Conservation (phyloP, 2,329 filamentous ascomycete species). For the Tolypocladium amazonense region DNA sequence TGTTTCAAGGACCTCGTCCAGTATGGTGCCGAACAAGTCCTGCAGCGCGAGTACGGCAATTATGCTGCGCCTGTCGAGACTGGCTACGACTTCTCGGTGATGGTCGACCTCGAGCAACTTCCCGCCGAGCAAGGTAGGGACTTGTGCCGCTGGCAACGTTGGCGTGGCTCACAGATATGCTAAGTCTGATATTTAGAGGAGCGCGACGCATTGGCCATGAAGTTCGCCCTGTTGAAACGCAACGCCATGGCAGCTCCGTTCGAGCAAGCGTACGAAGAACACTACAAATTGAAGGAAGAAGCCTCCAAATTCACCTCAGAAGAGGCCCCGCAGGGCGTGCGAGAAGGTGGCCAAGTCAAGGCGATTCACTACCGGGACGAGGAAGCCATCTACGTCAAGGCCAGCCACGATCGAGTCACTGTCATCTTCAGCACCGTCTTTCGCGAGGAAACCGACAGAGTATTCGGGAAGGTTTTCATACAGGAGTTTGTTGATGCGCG, state of each 20-base stretch:
- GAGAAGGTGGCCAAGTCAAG: slow-evolving; percentile 86
- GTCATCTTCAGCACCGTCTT: slow-evolving; percentile 99
- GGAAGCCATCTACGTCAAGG: slow-evolving; percentile 98
- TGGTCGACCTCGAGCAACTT: slow-evolving; percentile 79
- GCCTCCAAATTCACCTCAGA: slow-evolving; percentile 89
- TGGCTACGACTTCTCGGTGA: slow-evolving; percentile 92
- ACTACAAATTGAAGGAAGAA: slow-evolving; percentile 75
- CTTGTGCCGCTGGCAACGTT: background rate
- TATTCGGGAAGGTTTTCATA: slow-evolving; percentile 97
- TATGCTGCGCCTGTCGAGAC: slow-evolving; percentile 82
- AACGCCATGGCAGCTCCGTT: slow-evolving; percentile 99
- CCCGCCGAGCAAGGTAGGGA: slow-evolving; percentile 62
- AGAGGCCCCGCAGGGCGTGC: slow-evolving; percentile 81
- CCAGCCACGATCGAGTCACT: slow-evolving; percentile 91
- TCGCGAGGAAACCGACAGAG: slow-evolving; percentile 91
- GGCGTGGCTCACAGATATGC: background rate
- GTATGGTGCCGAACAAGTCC: slow-evolving; percentile 84
- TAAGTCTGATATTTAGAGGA: slow-evolving; percentile 44
- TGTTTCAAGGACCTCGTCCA: slow-evolving; percentile 88
- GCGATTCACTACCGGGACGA: slow-evolving; percentile 97
- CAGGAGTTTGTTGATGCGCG: slow-evolving; percentile 98
- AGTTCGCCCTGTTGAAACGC: slow-evolving; percentile 86
- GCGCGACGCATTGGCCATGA: slow-evolving; percentile 74
- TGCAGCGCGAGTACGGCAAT: slow-evolving; percentile 87
- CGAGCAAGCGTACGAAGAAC: slow-evolving; percentile 91